Evolutionary conservation across 805 yeast genomes (phyloP).

Genomic region (Wickerhamomyces chaumierensis): DNA sequence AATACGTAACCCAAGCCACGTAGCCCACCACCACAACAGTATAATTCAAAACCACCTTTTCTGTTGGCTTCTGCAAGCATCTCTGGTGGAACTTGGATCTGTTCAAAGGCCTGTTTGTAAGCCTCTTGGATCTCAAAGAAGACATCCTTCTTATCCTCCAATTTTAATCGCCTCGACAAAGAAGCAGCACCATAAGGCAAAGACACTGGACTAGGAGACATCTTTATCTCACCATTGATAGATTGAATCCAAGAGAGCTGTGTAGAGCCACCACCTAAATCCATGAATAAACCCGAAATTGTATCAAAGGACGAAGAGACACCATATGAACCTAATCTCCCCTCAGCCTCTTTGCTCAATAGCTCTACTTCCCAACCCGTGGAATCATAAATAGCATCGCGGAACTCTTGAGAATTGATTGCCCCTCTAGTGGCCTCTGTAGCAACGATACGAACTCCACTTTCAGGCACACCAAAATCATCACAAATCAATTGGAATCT

Average conservation of each 20-base stretch:
- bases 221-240: slow-evolving; percentile 39
- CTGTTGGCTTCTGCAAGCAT: slow-evolving; percentile 37
- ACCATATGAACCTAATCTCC: slow-evolving; percentile 58
- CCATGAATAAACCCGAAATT: slow-evolving; percentile 58
- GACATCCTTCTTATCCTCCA: slow-evolving; percentile 37
- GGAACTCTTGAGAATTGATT: slow-evolving; percentile 47
- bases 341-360: slow-evolving; percentile 53
- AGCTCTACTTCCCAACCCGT: slow-evolving; percentile 59
- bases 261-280: slow-evolving; percentile 62
- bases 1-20: slow-evolving; percentile 59
- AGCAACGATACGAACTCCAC: slow-evolving; percentile 55
- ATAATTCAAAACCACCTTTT: slow-evolving; percentile 52
- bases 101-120: slow-evolving; percentile 35
- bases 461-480: slow-evolving; percentile 59
- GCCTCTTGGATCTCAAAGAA: slow-evolving; percentile 43
- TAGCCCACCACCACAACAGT: slow-evolving; percentile 66
- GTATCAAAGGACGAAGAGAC: slow-evolving; percentile 64
- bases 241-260: slow-evolving; percentile 63
- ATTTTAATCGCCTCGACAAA: slow-evolving; percentile 39
- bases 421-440: slow-evolving; percentile 71
- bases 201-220: slow-evolving; percentile 47
- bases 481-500: slow-evolving; percentile 61
- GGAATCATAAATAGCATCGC: slow-evolving; percentile 41
- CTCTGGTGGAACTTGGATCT: slow-evolving; percentile 40
- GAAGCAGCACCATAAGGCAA: slow-evolving; percentile 71